Conservation (phyloP, 2,329 filamentous ascomycete genomes). For the Microcyclospora pomicola region DNA sequence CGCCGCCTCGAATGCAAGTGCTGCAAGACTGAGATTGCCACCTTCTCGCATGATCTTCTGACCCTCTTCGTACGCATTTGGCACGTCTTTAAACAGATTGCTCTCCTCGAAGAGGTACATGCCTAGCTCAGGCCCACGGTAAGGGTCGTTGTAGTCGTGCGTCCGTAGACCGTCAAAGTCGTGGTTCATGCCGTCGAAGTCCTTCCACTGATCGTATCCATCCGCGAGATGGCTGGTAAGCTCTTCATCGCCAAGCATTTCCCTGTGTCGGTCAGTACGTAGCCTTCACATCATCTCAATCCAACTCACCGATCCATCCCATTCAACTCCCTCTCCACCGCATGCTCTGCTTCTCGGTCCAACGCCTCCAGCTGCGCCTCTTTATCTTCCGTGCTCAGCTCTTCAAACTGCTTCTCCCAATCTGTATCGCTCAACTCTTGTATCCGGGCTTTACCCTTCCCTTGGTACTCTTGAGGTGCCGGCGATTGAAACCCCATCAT, state of each 20-base stretch:
- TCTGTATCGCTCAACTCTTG: conserved; percentile 85
- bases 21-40: conserved; percentile 84
- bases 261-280: conserved; percentile 30
- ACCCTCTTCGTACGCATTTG: conserved; percentile 83
- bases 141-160: conserved; percentile 44
- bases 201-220: conserved; percentile 68
- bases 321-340: conserved; percentile 76
- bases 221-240: conserved; percentile 53
- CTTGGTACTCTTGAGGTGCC: conserved; percentile 37
- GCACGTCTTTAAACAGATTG: conserved; percentile 70
- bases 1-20: conserved; percentile 88
- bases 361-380: conserved; percentile 34
- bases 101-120: conserved; percentile 92
- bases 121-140: conserved; percentile 44
- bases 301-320: conserved; percentile 70
- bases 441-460: conserved; percentile 71
- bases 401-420: conserved; percentile 93
- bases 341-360: conserved; percentile 52
- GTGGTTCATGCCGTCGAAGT: conserved; percentile 56
- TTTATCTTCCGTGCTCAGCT: conserved; percentile 59
- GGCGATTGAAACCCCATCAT: conserved; percentile 26
- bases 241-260: conserved; percentile 54
- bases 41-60: conserved; percentile 85
- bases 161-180: conserved; percentile 37
- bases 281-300: neutral